Evolutionary conservation across 2,329 filamentous ascomycete species (phyloP).

Genomic region (Drechslerella coelobrocha): DNA sequence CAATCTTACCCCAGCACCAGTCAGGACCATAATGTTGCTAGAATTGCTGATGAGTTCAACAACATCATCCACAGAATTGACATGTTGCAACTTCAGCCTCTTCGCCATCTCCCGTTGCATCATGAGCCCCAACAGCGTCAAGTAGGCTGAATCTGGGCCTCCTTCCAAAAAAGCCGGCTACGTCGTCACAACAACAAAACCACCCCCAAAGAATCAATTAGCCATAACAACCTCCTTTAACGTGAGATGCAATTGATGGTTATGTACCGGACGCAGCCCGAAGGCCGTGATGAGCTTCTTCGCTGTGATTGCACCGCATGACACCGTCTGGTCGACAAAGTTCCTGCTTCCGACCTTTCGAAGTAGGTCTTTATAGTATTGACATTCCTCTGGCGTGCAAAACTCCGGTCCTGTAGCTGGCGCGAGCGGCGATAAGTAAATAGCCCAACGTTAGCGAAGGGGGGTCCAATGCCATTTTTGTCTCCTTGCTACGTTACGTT

Average conservation of each 20-base stretch:
- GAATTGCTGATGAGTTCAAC: conserved; percentile 75
- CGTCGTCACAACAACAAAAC: conserved; percentile 18
- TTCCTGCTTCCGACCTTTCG: conserved; percentile 77
- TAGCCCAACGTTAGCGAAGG: conserved; percentile 8
- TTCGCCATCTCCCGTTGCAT: conserved; percentile 82
- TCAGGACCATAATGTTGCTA: conserved; percentile 89
- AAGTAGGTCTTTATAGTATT: conserved; percentile 72
- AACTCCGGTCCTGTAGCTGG: conserved; percentile 60
- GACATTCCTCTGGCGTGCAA: conserved; percentile 73
- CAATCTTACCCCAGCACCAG: conserved; percentile 74
- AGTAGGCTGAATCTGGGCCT: conserved; percentile 75
- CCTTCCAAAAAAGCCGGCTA: conserved; percentile 74
- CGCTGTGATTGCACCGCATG: conserved; percentile 72
- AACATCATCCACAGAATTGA: conserved; percentile 88
- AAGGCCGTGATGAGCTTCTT: conserved; percentile 88
- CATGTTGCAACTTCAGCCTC: conserved; percentile 76
- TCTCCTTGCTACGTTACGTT: conserved; percentile 23
- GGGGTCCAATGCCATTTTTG: neutral
- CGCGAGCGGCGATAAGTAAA: too few relatives aligned
- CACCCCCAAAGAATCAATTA: conserved; percentile 13
- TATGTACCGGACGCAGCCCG: conserved; percentile 68
- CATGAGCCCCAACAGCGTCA: conserved; percentile 75
- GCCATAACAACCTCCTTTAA: neutral
- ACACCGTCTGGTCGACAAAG: conserved; percentile 76
- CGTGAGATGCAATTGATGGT: conserved; percentile 16